phyloP scores from a whole-genome alignment of 164 flowering plant genomes.

The Magnolia sinica region DNA sequence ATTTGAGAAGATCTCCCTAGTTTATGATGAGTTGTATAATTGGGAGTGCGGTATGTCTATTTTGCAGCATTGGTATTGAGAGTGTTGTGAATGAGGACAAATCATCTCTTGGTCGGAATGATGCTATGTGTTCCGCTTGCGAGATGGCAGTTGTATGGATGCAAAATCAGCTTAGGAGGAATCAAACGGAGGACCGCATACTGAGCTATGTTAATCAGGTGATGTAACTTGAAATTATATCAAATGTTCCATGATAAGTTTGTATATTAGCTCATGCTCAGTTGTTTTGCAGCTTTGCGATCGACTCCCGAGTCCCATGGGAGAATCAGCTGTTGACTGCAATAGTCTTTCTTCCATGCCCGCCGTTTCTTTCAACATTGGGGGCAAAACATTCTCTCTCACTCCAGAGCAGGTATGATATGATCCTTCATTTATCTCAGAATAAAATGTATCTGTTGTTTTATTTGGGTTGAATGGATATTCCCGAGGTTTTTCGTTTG shows the following conservation, averaged over 20 bases:
- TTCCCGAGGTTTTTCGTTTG: too few relatives aligned
- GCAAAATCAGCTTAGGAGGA: slow-evolving; percentile 56
- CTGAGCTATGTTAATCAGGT: slow-evolving; percentile 63
- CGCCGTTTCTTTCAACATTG: slow-evolving; percentile 63
- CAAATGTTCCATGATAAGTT: not conserved
- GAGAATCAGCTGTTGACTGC: slow-evolving; percentile 77
- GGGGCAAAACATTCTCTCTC: slow-evolving; percentile 63
- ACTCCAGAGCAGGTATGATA: slow-evolving; percentile 56
- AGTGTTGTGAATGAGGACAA: slow-evolving; percentile 53
- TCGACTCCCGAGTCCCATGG: slow-evolving; percentile 79
- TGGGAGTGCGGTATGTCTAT: not conserved
- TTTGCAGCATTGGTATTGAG: slow-evolving; percentile 58
- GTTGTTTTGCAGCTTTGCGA: slow-evolving; percentile 69
- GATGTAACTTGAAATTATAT: not conserved
- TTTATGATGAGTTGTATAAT: not conserved
- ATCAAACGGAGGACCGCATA: slow-evolving; percentile 54
- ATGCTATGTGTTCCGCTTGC: slow-evolving; percentile 67
- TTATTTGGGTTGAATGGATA: too few relatives aligned
- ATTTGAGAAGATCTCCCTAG: not conserved
- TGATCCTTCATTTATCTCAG: not conserved
- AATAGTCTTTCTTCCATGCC: slow-evolving; percentile 58
- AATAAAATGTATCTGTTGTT: too few relatives aligned
- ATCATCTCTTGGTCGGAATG: slow-evolving; percentile 31
- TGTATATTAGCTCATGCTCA: not conserved
- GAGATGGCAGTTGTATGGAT: slow-evolving; percentile 92